A percentile compares a stretch with the other conserved stretches of the same genome.
These are phyloP conservation scores for Isatis lusitanica DNA, from an alignment of 441 rosid genomes.

Conservation along the genomic window DNA sequence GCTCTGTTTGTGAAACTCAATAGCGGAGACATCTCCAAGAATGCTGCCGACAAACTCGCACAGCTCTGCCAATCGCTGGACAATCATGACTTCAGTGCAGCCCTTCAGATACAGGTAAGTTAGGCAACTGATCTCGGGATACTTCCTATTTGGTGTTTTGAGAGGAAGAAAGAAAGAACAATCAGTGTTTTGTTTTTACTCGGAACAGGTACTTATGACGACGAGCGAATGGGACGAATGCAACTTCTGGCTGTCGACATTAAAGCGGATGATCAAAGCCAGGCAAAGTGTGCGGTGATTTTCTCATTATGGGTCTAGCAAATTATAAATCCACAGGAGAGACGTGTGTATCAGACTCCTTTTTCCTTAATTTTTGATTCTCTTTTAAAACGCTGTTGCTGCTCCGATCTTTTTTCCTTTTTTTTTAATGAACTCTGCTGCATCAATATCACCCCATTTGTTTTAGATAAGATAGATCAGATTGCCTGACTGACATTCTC, in stretches of 20 bases:
- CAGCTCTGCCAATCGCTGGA: conserved; percentile 94
- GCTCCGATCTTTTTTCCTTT: neutral
- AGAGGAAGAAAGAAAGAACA: neutral
- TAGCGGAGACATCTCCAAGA: conserved; percentile 85
- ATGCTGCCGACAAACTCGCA: conserved; percentile 88
- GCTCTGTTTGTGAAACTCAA: conserved; percentile 93
- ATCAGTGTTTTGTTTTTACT: neutral
- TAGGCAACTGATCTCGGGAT: neutral
- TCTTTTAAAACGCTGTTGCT: neutral
- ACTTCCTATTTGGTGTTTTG: neutral
- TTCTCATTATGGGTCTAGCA: neutral
- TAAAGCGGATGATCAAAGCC: conserved; percentile 92
- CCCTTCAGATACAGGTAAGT: conserved; percentile 89
- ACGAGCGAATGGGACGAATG: conserved; percentile 99
- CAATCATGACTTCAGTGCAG: conserved; percentile 68
- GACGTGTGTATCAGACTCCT: conserved; percentile 29
- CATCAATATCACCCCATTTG: neutral
- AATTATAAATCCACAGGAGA: conserved; percentile 24
- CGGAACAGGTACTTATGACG: conserved; percentile 74
- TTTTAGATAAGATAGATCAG: conserved; percentile 18
- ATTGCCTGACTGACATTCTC: conserved; percentile 16
- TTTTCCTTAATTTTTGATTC: conserved; percentile 12
- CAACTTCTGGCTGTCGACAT: conserved; percentile 90
- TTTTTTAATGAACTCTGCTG: neutral
- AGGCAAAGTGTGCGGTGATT: conserved; percentile 74